Conservation (phyloP, 352 stramenopile species). For the Phytopythium helicoides region DNA sequence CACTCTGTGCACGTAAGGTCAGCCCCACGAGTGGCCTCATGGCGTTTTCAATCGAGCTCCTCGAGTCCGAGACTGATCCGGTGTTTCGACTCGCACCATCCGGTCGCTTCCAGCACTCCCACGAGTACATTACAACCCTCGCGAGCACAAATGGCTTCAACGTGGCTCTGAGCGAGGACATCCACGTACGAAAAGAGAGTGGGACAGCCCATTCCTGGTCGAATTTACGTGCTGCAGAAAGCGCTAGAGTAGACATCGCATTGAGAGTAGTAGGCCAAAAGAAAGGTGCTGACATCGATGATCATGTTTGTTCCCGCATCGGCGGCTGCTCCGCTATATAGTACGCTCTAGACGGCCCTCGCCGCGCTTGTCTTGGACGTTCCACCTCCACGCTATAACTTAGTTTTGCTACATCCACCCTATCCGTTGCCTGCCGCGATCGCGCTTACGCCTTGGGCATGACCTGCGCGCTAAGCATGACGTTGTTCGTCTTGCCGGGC, state of each 20-base stretch:
- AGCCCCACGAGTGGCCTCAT: conserved; percentile 35
- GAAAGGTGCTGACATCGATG: not conserved
- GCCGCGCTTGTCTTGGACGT: not conserved
- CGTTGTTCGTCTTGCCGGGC: conserved; percentile 16
- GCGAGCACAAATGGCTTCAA: conserved; percentile 34
- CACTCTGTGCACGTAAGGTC: conserved; percentile 43
- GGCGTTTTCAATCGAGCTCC: conserved; percentile 69
- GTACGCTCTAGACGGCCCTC: conserved; percentile 2
- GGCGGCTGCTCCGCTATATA: not conserved
- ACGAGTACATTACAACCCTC: conserved; percentile 54
- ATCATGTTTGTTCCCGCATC: too few species aligned
- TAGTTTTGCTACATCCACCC: conserved; percentile 12
- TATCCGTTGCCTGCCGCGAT: not conserved
- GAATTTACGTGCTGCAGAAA: conserved; percentile 55
- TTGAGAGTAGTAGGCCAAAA: too few species aligned
- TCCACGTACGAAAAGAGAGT: conserved; percentile 72
- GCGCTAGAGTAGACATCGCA: not conserved
- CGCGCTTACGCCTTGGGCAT: conserved; percentile 6
- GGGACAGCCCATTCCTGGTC: conserved; percentile 61
- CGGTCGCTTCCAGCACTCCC: conserved; percentile 77
- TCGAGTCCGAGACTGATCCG: conserved; percentile 12
- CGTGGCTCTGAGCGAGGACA: conserved; percentile 34
- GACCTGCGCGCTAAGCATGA: conserved; percentile 17
- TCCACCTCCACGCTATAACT: conserved; percentile 3
- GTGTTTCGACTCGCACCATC: conserved; percentile 59